phyloP scores from a whole-genome alignment of 441 rosid species.

The Sinapis alba region DNA sequence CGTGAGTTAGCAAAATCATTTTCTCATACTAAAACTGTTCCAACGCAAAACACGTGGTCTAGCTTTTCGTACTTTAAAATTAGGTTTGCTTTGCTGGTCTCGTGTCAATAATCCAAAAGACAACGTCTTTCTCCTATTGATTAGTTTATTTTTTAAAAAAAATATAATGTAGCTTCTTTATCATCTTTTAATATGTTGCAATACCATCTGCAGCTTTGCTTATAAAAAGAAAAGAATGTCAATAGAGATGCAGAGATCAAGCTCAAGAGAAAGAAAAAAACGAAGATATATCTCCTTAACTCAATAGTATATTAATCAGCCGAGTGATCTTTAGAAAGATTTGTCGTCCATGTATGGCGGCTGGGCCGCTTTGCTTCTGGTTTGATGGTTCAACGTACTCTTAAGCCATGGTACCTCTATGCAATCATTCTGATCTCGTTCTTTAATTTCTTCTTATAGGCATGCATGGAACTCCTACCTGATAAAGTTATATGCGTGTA shows the following conservation, averaged over 20 bases:
- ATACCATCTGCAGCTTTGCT: slow-evolving; percentile 15
- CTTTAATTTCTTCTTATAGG: not conserved
- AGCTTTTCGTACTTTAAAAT: slow-evolving; percentile 8
- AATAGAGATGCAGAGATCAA: no score
- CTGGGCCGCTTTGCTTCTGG: not conserved
- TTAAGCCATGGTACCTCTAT: slow-evolving; percentile 20
- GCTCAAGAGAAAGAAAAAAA: not conserved
- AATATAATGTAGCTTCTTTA: not conserved
- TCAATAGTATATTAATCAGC: not conserved
- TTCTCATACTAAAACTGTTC: slow-evolving; percentile 27
- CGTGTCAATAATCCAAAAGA: slow-evolving; percentile 30
- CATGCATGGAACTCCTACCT: not conserved
- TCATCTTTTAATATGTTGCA: not conserved
- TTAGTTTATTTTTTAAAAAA: not conserved
- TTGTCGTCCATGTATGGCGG: not conserved
- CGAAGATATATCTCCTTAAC: not conserved
- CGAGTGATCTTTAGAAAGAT: not conserved
- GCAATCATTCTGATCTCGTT: slow-evolving; percentile 2
- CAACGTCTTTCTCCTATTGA: slow-evolving; percentile 1
- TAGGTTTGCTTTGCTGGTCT: slow-evolving; percentile 25
- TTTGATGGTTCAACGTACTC: not conserved
- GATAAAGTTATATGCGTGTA: not conserved
- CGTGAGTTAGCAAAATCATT: slow-evolving; percentile 37
- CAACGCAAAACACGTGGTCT: slow-evolving; percentile 17
- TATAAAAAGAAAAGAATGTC: slow-evolving; percentile 22